Conservation (phyloP, 1,139 yeast species). For the Kluyveromyces sp. region DNA sequence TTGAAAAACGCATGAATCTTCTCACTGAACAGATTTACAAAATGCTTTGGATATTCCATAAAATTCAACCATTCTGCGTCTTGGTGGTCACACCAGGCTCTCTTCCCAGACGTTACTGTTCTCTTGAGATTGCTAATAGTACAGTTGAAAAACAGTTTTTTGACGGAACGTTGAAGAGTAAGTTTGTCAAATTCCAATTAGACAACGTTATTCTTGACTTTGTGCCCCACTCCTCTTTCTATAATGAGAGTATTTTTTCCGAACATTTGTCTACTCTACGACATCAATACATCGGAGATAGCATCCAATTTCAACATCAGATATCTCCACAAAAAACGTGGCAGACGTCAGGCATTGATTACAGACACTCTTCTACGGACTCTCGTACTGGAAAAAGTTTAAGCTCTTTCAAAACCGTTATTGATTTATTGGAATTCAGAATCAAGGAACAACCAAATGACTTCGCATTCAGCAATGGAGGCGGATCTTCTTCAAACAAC, state of each 20-base stretch:
- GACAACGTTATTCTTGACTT: constrained; percentile 32
- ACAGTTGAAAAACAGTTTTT: constrained; percentile 76
- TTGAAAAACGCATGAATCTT: constrained; percentile 38
- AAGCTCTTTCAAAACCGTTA: constrained; percentile 63
- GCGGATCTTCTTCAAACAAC: constrained; percentile 35
- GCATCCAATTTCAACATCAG: constrained; percentile 4
- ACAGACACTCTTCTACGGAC: constrained; percentile 66
- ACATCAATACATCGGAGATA: constrained; percentile 21
- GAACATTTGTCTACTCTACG: constrained; percentile 29
- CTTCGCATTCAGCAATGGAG: constrained; percentile 66
- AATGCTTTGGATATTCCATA: constrained; percentile 55
- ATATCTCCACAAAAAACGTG: constrained; percentile 17
- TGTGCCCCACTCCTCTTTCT: constrained; percentile 30
- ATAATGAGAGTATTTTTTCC: constrained; percentile 32
- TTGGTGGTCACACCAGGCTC: constrained; percentile 75
- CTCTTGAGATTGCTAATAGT: constrained; percentile 81
- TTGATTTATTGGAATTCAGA: constrained; percentile 75
- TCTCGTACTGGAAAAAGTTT: constrained; percentile 69
- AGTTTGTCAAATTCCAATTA: constrained; percentile 63
- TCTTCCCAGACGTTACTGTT: constrained; percentile 57
- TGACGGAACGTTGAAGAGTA: constrained; percentile 69
- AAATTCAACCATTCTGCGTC: constrained; percentile 74
- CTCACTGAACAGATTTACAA: constrained; percentile 72
- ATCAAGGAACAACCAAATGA: constrained; percentile 71
- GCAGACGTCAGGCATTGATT: constrained; percentile 77